Percentiles rank a stretch among this genome's conserved stretches.
Evolutionary conservation across 345 rosid species (phyloP).

Genomic region (Brassica rapa): DNA sequence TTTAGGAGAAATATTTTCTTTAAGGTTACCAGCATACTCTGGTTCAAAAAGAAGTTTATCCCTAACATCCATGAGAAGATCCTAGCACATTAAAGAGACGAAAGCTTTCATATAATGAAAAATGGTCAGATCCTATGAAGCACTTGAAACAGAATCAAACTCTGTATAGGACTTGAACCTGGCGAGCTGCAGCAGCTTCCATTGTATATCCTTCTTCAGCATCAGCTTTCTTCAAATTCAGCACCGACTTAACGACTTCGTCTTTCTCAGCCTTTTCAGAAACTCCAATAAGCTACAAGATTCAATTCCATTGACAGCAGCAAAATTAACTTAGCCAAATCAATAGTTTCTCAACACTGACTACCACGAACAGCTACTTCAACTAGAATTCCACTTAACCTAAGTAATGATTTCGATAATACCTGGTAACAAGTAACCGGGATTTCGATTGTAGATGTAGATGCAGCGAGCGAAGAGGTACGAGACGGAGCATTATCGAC

Average conservation of each 20-base stretch:
- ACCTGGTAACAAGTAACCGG: conserved; percentile 86
- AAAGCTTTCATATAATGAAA: background rate
- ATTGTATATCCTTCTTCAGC: conserved; percentile 87
- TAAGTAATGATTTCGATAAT: background rate
- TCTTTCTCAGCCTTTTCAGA: conserved; percentile 85
- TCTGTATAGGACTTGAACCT: conserved; percentile 52
- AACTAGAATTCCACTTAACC: conserved; percentile 7
- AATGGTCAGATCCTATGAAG: background rate
- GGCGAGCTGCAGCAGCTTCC: conserved; percentile 70
- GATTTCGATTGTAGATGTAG: conserved; percentile 49
- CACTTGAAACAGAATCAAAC: conserved; percentile 17
- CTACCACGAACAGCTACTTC: too few species aligned
- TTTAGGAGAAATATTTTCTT: conserved; percentile 72
- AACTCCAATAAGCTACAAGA: conserved; percentile 73
- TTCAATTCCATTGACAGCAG: conserved; percentile 12
- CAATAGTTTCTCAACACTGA: background rate
- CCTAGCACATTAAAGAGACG: conserved; percentile 48
- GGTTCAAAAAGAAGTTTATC: conserved; percentile 96
- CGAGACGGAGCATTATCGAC: conserved; percentile 47
- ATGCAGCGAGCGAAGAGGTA: conserved; percentile 37
- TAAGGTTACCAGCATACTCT: conserved; percentile 84
- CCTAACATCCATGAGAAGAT: conserved; percentile 86
- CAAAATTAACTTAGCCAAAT: background rate
- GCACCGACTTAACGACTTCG: conserved; percentile 81
- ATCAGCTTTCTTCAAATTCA: conserved; percentile 71